Evolutionary conservation across 2,329 filamentous ascomycete species (phyloP), one percentile per base, ranked within the genome.

Genomic region (Pseudocercospora musae): DNA sequence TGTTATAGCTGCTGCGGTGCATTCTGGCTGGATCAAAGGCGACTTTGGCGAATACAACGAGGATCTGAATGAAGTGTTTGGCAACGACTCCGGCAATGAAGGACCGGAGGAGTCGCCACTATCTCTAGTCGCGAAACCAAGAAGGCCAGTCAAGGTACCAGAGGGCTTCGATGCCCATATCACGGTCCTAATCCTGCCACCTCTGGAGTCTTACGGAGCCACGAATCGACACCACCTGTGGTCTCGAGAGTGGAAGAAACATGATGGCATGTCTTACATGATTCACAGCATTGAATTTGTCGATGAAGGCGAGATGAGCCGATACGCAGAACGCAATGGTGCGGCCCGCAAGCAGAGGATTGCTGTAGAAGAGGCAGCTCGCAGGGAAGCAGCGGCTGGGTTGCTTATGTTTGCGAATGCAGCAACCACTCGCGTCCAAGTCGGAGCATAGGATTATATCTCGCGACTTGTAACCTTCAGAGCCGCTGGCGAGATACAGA

Each of bases 191-290:
- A 87, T 99, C 11, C 82, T 98, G 0, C 95, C 94, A 0, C 82
- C 86, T 0, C 80, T 99, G 3, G 84, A 91, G 66, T 87, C 86
- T 64, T 99, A 98, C 73, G 81, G 85, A 0, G 86, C 87, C 5
- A 89, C 87, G 0, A 89, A 89, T 0, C 85, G 91, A 48, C 92
- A 90, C 71, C 94, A 94, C 2, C 85, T 99, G 60, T 88, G 87
- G 68, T 96, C 91, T 67, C 87, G 92, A 27, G 86, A 89, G 63
- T 97, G 92, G 82, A 89, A 87, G 23, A 82, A 79, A 25, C 92
- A 97, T 72, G 92, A 96, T 69, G 93, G 93, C 2, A 85, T 96
- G 75, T 96, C 92, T 74, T 98, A 91, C 77, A 92, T 90, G 83
- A 85, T 99, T 53, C 82, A 87, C 64, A 86, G 87, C 57, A 85